phyloP scores from a whole-genome alignment of 306 rosid species.

The Sechiopsis laciniata region DNA sequence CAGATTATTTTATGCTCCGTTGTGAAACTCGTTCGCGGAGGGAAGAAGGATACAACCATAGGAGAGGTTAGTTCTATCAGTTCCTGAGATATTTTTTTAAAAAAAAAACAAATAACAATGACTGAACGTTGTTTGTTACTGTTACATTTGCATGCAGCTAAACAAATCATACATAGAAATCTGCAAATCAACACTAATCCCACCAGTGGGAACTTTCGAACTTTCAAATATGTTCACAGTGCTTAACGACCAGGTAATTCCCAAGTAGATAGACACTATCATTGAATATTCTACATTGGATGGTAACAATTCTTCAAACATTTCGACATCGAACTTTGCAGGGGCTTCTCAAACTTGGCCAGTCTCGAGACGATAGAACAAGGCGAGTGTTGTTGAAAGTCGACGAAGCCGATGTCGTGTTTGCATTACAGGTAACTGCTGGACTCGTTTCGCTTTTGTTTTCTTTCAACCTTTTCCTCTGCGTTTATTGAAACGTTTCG shows the following conservation, averaged over 20 bases:
- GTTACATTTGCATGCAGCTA: slow-evolving; percentile 45
- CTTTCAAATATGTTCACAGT: slow-evolving; percentile 76
- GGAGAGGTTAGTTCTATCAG: slow-evolving; percentile 53
- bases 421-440: slow-evolving; percentile 64
- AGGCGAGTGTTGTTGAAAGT: slow-evolving; percentile 58
- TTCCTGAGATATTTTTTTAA: neutral
- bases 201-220: slow-evolving; percentile 61
- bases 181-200: slow-evolving; percentile 59
- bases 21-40: slow-evolving; percentile 59
- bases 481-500: neutral
- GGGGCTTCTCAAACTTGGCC: slow-evolving; percentile 86
- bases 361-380: slow-evolving; percentile 59
- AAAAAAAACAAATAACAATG: neutral
- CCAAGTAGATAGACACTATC: too few species aligned
- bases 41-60: slow-evolving; percentile 63
- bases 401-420: slow-evolving; percentile 65
- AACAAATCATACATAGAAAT: slow-evolving; percentile 58
- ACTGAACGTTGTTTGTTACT: neutral
- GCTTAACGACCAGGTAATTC: slow-evolving; percentile 88
- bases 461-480: neutral
- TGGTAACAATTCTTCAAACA: neutral
- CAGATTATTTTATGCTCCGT: slow-evolving; percentile 84
- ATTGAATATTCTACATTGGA: neutral
- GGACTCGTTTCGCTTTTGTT: neutral
- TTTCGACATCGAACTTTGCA: slow-evolving; percentile 27